Base-by-base conservation (phyloP, 75 land plant genomes). In the Sequoia sempervirens region DNA sequence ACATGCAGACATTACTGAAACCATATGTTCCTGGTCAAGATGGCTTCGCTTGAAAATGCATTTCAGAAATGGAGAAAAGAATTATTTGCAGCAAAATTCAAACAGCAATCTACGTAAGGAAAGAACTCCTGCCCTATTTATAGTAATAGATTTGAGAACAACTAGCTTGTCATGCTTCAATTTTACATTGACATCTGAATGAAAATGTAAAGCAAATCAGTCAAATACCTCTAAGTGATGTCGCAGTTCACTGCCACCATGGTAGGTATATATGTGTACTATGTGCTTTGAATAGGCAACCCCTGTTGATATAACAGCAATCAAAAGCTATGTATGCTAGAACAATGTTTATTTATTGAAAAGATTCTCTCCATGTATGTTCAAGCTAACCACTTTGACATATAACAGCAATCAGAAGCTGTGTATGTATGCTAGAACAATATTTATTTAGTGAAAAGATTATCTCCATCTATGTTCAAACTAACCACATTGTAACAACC, bases 221-320 rank as follows among this genome's bases (percentile, higher is more conserved):
- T 52, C 58, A 52, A 81, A 83, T 82, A 95, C 97, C 96, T 95
- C 97, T 36, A 91, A 85, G 82, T 88, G 97, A 17, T 92, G 89
- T 83, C 90, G 80, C 32, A 90, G 34, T 2, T 93, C 97, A 75
- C 84, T 88, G 47, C 87, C 87, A 79, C 92, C 92, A 86, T 89
- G 83, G 69, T 89, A 95, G 53, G 86, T 82, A 76, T 94, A 95
- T 79, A 91, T 76, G 11, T 95, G 97, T 26, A 95, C 97, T 69
- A 95, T 86, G 76, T 95, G 96, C 93, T 87, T 94, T 32, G 91
- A 90, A 85, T 90, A 94, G 37, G 96, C 97, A 82, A 94, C 92
- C 66, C 97, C 97, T 95, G 90, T 47, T 75, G 75, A 40, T 70
- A 17, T 32, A 50, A 83, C 28, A 80, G 41, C n/a, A 70, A 32